These are phyloP conservation scores for Didymella exigua DNA, from an alignment of 2,329 filamentous ascomycete species.

Conservation along the genomic window DNA sequence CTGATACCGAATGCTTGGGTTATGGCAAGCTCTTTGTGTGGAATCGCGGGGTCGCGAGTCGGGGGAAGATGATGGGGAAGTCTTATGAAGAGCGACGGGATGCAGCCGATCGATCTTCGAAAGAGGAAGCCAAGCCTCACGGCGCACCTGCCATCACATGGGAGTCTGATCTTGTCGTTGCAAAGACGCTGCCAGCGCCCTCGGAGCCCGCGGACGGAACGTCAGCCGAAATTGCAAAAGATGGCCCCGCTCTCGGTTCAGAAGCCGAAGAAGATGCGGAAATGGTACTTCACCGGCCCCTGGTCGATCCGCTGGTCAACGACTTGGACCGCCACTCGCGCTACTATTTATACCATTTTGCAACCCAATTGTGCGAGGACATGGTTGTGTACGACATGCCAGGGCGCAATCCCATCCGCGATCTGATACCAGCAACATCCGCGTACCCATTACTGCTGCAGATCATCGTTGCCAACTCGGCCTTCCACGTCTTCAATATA, in stretches of 20 bases:
- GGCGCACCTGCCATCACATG: constrained; percentile 25
- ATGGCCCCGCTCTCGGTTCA: constrained; percentile 3
- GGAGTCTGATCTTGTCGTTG: constrained; percentile 19
- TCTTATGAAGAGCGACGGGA: constrained; percentile 50
- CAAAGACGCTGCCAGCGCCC: constrained; percentile 6
- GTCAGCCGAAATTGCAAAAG: neutral
- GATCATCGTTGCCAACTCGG: constrained; percentile 55
- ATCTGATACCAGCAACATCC: constrained; percentile 54
- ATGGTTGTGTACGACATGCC: constrained; percentile 56
- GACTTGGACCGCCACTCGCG: constrained; percentile 56
- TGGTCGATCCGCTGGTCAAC: constrained; percentile 63
- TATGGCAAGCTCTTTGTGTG: constrained; percentile 67
- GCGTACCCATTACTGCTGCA: constrained; percentile 54
- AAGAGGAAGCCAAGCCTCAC: constrained; percentile 35
- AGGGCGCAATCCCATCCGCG: constrained; percentile 56
- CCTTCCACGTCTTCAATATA: constrained; percentile 54
- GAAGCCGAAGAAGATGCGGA: constrained; percentile 17
- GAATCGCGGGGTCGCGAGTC: constrained; percentile 60
- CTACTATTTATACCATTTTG: constrained; percentile 57
- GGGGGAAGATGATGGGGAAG: constrained; percentile 61
- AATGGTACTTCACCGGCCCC: constrained; percentile 47
- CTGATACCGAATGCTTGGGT: constrained; percentile 64
- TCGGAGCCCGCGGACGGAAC: neutral
- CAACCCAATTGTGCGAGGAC: constrained; percentile 60
- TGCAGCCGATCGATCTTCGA: constrained; percentile 15